phyloP scores from a whole-genome alignment of 1,284 basidiomycete species.

The Papiliotrema laurentii region DNA sequence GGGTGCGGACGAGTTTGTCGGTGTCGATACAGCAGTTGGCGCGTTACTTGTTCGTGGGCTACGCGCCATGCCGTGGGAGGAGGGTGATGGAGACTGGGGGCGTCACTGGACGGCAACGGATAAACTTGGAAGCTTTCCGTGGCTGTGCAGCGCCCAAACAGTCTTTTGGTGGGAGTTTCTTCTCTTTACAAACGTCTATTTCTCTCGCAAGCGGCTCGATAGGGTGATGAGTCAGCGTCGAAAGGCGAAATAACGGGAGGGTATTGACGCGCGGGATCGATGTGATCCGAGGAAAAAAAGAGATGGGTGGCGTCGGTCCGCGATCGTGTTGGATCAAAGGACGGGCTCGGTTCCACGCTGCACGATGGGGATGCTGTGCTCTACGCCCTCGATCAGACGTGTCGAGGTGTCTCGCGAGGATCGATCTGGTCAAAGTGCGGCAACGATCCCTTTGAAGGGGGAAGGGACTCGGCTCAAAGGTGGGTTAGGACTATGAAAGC shows the following conservation, averaged over 20 bases:
- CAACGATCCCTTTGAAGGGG: too few relatives aligned
- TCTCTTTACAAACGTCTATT: neutral
- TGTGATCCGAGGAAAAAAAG: neutral
- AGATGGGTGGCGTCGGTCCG: too few relatives aligned
- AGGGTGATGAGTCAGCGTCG: neutral
- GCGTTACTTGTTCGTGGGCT: slow-evolving; percentile 7
- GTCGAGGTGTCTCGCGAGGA: too few relatives aligned
- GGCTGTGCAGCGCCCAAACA: slow-evolving; percentile 8
- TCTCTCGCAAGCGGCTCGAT: neutral
- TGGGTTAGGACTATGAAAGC: too few relatives aligned
- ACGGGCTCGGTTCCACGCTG: too few relatives aligned
- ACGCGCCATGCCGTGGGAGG: slow-evolving; percentile 7
- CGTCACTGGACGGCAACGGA: slow-evolving; percentile 4
- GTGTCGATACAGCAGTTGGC: slow-evolving; percentile 2
- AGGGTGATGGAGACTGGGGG: neutral
- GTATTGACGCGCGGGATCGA: neutral
- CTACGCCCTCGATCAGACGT: too few relatives aligned
- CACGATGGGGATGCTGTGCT: too few relatives aligned
- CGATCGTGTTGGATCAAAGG: too few relatives aligned
- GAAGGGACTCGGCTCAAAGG: too few relatives aligned
- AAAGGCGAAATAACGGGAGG: neutral
- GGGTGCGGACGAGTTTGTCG: neutral
- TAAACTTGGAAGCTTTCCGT: neutral
- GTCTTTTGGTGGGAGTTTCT: too few relatives aligned
- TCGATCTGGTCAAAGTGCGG: too few relatives aligned